Evolutionary conservation across 352 stramenopile genomes (phyloP).

Genomic region (Pythium utonaiense): DNA sequence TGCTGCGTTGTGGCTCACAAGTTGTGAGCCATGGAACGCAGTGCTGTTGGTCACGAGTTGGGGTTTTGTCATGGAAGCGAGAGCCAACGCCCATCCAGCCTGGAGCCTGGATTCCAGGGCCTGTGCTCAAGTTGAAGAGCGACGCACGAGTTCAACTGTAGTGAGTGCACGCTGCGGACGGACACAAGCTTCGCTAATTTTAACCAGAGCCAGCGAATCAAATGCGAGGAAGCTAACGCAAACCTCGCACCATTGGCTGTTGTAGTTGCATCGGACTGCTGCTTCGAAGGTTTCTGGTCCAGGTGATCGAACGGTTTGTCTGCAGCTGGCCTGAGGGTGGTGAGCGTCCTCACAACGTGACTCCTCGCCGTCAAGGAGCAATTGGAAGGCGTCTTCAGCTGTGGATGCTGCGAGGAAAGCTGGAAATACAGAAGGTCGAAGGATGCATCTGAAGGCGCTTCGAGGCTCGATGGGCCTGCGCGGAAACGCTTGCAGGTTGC

Average conservation of each 20-base stretch:
- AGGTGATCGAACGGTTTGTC: too few relatives aligned
- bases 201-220: conserved; percentile 1
- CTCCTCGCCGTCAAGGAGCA: neutral
- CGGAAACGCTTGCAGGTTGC: neutral
- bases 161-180: neutral
- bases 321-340: neutral
- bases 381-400: neutral
- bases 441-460: neutral
- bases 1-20: too few relatives aligned
- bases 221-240: neutral
- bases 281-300: too few relatives aligned
- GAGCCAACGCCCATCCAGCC: too few relatives aligned
- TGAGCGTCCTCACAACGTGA: neutral
- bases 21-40: too few relatives aligned
- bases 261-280: too few relatives aligned
- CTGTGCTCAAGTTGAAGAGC: conserved; percentile 3
- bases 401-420: neutral
- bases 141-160: conserved; percentile 7
- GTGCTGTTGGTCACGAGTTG: too few relatives aligned
- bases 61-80: too few relatives aligned
- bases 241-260: neutral
- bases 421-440: conserved; percentile 2
- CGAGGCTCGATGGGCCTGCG: neutral
- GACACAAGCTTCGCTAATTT: neutral
- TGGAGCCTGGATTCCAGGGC: neutral